Evolutionary conservation across 2,329 filamentous ascomycete genomes (phyloP).

Genomic region (Botryotinia globosa): DNA sequence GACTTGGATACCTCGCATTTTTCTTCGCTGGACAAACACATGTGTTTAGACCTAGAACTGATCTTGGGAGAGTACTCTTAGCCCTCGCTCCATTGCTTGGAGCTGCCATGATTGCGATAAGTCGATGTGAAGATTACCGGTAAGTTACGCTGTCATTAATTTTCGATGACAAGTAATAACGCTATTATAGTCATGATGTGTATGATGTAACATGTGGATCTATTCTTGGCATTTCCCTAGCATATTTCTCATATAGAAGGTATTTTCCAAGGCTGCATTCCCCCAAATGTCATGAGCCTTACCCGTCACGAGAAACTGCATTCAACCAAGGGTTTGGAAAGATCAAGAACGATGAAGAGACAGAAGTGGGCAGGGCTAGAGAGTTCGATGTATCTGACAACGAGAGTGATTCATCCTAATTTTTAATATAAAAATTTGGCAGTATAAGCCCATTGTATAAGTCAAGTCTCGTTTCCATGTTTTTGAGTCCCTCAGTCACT

Average conservation of each 20-base stretch:
- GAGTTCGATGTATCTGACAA: conserved; percentile 21
- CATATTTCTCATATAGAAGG: conserved; percentile 64
- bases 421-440: background rate
- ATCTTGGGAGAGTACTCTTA: conserved; percentile 55
- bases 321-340: conserved; percentile 38
- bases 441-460: background rate
- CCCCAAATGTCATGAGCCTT: conserved; percentile 55
- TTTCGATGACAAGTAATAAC: conserved; percentile 15
- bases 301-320: conserved; percentile 42
- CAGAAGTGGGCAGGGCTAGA: conserved; percentile 24
- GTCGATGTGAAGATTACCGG: conserved; percentile 66
- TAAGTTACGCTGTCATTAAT: conserved; percentile 17
- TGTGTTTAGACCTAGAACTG: conserved; percentile 48
- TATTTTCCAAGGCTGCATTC: conserved; percentile 59
- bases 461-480: background rate
- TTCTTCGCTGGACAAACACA: conserved; percentile 67
- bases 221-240: conserved; percentile 56
- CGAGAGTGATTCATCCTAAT: conserved; percentile 9
- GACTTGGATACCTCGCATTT: conserved; percentile 70
- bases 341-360: conserved; percentile 37
- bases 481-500: background rate
- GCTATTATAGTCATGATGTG: conserved; percentile 54
- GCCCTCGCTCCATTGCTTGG: conserved; percentile 59
- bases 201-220: conserved; percentile 65
- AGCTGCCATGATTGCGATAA: conserved; percentile 66